Evolutionary conservation across 345 rosid genomes (phyloP).

Genomic region (Mercurialis annua): DNA sequence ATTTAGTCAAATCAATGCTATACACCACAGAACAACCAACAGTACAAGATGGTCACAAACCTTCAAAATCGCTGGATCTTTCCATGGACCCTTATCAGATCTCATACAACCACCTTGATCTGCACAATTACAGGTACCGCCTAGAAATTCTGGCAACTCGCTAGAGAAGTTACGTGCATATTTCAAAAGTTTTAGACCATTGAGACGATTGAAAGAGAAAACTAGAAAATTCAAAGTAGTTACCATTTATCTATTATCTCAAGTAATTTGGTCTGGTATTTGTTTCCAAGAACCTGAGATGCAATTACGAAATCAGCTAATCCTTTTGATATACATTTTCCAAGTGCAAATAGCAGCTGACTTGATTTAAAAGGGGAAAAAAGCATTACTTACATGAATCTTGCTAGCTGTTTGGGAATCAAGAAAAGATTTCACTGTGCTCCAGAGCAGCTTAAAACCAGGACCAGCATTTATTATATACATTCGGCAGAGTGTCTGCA

Average conservation of each 20-base stretch:
- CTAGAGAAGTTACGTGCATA: slow-evolving; percentile 16
- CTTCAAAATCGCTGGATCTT: slow-evolving; percentile 26
- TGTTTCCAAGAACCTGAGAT: slow-evolving; percentile 30
- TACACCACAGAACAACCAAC: neutral
- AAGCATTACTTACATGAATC: slow-evolving; percentile 27
- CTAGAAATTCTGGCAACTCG: slow-evolving; percentile 31
- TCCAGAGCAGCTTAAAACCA: slow-evolving; percentile 31
- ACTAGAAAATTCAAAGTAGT: neutral
- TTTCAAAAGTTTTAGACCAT: neutral
- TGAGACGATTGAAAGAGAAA: neutral
- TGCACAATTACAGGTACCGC: slow-evolving; percentile 35
- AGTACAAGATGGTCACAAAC: slow-evolving; percentile 8
- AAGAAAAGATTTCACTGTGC: slow-evolving; percentile 30
- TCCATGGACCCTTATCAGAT: slow-evolving; percentile 37
- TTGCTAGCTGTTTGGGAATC: slow-evolving; percentile 32
- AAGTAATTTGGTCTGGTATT: slow-evolving; percentile 31
- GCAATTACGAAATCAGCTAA: neutral
- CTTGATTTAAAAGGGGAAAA: neutral
- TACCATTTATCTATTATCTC: slow-evolving; percentile 32
- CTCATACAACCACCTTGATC: slow-evolving; percentile 33
- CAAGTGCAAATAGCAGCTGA: neutral
- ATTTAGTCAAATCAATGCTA: neutral
- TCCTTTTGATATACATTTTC: neutral
- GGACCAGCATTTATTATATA: slow-evolving; percentile 30
- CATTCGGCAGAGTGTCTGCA: slow-evolving; percentile 32